Conservation (phyloP, 148 eudicot species). For the Cornus suecica region DNA sequence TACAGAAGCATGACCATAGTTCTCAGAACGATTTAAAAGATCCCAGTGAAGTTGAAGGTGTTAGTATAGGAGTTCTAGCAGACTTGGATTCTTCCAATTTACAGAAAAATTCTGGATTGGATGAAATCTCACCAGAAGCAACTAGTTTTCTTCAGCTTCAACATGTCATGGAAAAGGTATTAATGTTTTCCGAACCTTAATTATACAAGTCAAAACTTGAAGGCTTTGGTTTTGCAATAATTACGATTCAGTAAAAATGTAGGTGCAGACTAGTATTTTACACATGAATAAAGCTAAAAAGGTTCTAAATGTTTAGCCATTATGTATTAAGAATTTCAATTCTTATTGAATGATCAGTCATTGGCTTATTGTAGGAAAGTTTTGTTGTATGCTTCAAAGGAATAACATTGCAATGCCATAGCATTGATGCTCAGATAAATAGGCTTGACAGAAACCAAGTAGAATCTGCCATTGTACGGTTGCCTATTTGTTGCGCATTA, state of each 20-base stretch:
- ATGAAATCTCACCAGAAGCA: conserved; percentile 66
- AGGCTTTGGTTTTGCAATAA: neutral
- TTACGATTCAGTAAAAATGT: conserved; percentile 2
- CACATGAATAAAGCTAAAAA: neutral
- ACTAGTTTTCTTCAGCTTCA: conserved; percentile 82
- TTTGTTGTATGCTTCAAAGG: neutral
- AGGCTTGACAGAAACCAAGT: neutral
- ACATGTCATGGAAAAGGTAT: conserved; percentile 81
- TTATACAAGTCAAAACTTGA: neutral
- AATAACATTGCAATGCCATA: neutral
- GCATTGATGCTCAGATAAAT: neutral
- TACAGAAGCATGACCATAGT: conserved; percentile 26
- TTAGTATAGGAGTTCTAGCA: conserved; percentile 30
- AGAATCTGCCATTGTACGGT: neutral
- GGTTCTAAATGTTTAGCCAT: neutral
- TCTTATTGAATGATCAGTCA: too few species aligned
- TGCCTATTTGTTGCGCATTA: neutral
- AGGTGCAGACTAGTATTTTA: too few species aligned
- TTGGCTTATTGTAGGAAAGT: neutral
- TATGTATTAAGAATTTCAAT: too few species aligned
- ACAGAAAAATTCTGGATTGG: conserved; percentile 58
- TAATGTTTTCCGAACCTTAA: neutral
- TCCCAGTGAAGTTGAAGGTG: conserved; percentile 39
- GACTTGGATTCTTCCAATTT: conserved; percentile 49
- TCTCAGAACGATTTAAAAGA: conserved; percentile 38